Percentiles rank a stretch among this genome's conserved stretches.
These are phyloP conservation scores for Plasmodium gonderi DNA, from an alignment of 169 alveolate species.

Conservation along the genomic window DNA sequence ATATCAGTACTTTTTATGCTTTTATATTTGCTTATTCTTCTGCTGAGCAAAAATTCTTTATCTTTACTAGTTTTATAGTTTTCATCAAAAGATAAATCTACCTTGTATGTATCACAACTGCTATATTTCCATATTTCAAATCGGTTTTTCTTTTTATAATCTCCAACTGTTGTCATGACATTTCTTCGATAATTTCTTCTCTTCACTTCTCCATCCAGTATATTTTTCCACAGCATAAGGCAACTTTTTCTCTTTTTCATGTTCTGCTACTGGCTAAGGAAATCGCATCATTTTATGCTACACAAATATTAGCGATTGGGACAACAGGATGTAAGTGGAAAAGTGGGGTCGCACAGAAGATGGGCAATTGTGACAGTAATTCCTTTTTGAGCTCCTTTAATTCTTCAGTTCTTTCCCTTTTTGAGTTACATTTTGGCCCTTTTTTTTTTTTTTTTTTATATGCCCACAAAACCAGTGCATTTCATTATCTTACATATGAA, in stretches of 20 bases:
- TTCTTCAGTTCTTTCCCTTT: too few relatives aligned
- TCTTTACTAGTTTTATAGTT: constrained; percentile 3
- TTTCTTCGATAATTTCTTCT: neutral
- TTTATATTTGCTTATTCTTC: constrained; percentile 39
- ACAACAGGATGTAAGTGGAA: too few relatives aligned
- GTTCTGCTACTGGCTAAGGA: too few relatives aligned
- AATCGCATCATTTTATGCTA: too few relatives aligned
- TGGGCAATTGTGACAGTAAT: too few relatives aligned
- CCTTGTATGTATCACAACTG: neutral
- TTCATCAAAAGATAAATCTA: constrained; percentile 7
- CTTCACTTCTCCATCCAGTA: neutral
- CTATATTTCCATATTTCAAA: constrained; percentile 31
- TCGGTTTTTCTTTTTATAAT: constrained; percentile 10
- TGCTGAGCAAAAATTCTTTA: constrained; percentile 12
- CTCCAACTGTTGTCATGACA: neutral
- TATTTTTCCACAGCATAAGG: neutral
- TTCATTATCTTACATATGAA: too few relatives aligned
- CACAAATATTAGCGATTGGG: too few relatives aligned
- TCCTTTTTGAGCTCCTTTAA: too few relatives aligned
- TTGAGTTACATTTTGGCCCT: too few relatives aligned
- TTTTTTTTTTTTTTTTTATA: too few relatives aligned
- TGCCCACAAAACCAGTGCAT: too few relatives aligned
- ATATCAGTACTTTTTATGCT: neutral
- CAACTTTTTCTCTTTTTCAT: neutral
- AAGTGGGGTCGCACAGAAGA: too few relatives aligned